Conservation (phyloP, 768 basidiomycete genomes). For the Glaciozyma martinii region DNA sequence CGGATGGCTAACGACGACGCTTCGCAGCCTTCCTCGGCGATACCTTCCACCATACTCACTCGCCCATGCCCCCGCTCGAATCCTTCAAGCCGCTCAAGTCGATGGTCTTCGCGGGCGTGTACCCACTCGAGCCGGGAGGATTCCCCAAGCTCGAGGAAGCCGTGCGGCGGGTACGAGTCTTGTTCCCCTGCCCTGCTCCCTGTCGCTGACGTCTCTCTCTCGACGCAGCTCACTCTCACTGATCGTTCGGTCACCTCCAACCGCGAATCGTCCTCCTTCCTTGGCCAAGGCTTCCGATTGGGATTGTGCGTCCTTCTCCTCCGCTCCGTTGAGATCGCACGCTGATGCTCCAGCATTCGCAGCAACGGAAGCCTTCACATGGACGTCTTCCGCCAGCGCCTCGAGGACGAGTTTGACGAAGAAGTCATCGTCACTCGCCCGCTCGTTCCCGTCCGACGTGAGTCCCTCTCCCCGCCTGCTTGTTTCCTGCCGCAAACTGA, state of each 20-base stretch:
- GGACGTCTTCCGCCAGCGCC: slow-evolving; percentile 88
- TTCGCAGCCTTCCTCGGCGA: slow-evolving; percentile 80
- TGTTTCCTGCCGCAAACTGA: background rate
- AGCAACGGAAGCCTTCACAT: slow-evolving; percentile 83
- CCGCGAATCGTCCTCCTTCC: slow-evolving; percentile 82
- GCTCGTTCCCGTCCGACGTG: slow-evolving; percentile 86
- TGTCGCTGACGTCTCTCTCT: slow-evolving; percentile 14
- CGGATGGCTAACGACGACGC: background rate
- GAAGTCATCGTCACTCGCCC: slow-evolving; percentile 93
- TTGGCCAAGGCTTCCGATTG: slow-evolving; percentile 88
- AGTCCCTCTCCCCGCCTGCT: slow-evolving; percentile 12
- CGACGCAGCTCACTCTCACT: slow-evolving; percentile 61
- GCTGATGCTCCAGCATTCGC: too few species aligned
- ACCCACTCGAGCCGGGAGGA: slow-evolving; percentile 81
- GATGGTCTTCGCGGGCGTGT: slow-evolving; percentile 77
- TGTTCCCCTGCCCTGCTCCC: slow-evolving; percentile 3
- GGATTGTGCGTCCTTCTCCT: slow-evolving; percentile 50
- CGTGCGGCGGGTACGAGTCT: slow-evolving; percentile 67
- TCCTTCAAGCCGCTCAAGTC: slow-evolving; percentile 87
- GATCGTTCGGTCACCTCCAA: slow-evolving; percentile 84
- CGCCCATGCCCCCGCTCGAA: slow-evolving; percentile 68
- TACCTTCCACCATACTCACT: slow-evolving; percentile 69
- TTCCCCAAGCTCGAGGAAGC: slow-evolving; percentile 94
- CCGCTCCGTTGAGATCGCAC: too few species aligned
- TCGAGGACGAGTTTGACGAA: slow-evolving; percentile 90